Base-by-base conservation (phyloP, 2,329 filamentous ascomycete genomes). In the Ceratocystis variospora region DNA sequence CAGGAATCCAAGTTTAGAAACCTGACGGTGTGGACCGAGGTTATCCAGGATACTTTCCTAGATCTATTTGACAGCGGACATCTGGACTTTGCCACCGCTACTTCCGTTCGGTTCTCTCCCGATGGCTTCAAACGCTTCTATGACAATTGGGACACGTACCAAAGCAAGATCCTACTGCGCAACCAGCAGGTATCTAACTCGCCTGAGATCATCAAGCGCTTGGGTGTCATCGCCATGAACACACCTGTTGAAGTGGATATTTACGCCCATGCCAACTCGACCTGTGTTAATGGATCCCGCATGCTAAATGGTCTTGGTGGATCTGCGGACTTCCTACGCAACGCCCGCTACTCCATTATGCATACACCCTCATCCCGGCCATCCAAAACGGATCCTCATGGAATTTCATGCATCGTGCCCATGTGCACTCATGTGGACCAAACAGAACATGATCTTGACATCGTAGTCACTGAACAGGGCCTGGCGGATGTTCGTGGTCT, bases 151-250 rank as follows among this genome's bases (percentile, higher is more conserved):
- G 87, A 93, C 70, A 74, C 78, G 46, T 96, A 96, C 76, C 80
- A 87, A 62, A 81, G 87, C 73, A 93, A 92, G 79, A 83, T 95
- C 2, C 87, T 96, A 66, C 85, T 96, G 61, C 88, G 91, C 69
- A 87, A 87, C n/a, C 90, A 96, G 78, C 84, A 89, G 74, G 88
- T 96, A 8, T 92, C 88, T 72, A 96, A 96, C 81, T 88, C 86
- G 2, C 90, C 90, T 68, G 90, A 96, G 77, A 91, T 96, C 77
- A 96, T 96, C 78, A 85, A 89, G 66, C 84, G 90, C 31, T 80
- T 96, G 0, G 90, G 90, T 68, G 86, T 91, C 70, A 96, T 96
- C 71, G 90, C 89, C 74, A 96, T 96, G 90, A 96, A 96, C 81
- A 96, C 90, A 0, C 90, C 90, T 25, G 89, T 96, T 61, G 91